Percentiles rank a stretch among this genome's conserved stretches.
These are phyloP conservation scores for Psilocybe tampanensis DNA, from an alignment of 768 basidiomycete species.

Conservation along the genomic window DNA sequence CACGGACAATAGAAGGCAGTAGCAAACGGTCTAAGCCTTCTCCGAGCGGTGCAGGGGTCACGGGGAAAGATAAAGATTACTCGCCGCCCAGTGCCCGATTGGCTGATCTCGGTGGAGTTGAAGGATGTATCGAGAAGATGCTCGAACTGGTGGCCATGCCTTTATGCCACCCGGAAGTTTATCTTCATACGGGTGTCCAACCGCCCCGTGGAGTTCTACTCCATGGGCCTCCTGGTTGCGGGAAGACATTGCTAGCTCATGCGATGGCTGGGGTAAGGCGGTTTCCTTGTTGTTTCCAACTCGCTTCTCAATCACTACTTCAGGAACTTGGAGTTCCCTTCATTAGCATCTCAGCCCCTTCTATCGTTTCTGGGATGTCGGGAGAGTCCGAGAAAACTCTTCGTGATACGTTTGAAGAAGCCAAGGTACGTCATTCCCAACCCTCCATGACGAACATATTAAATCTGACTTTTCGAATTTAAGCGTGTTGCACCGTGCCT, in stretches of 20 bases:
- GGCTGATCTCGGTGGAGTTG: conserved; percentile 87
- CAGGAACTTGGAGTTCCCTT: conserved; percentile 94
- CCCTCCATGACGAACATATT: not conserved
- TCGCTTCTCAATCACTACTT: not conserved
- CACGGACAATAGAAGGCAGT: conserved; percentile 51
- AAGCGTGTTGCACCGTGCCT: conserved; percentile 93
- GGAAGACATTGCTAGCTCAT: conserved; percentile 92
- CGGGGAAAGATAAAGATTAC: conserved; percentile 73
- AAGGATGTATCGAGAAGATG: conserved; percentile 86
- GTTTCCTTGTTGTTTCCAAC: not conserved
- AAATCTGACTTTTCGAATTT: not conserved
- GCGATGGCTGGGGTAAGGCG: conserved; percentile 88
- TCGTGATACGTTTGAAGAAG: conserved; percentile 96
- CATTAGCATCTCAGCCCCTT: conserved; percentile 92
- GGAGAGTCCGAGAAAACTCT: conserved; percentile 98
- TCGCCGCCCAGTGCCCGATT: conserved; percentile 75
- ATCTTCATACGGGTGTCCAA: conserved; percentile 89
- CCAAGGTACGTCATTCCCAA: conserved; percentile 62
- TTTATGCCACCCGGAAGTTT: conserved; percentile 92
- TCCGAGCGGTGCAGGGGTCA: conserved; percentile 27
- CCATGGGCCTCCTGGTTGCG: conserved; percentile 96
- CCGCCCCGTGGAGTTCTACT: conserved; percentile 91
- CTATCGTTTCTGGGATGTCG: conserved; percentile 97
- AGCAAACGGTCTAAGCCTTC: conserved; percentile 61
- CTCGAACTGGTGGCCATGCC: conserved; percentile 97